These are phyloP conservation scores for Kurtzmaniella natalensis DNA, from an alignment of 1,139 yeast species.

Conservation along the genomic window DNA sequence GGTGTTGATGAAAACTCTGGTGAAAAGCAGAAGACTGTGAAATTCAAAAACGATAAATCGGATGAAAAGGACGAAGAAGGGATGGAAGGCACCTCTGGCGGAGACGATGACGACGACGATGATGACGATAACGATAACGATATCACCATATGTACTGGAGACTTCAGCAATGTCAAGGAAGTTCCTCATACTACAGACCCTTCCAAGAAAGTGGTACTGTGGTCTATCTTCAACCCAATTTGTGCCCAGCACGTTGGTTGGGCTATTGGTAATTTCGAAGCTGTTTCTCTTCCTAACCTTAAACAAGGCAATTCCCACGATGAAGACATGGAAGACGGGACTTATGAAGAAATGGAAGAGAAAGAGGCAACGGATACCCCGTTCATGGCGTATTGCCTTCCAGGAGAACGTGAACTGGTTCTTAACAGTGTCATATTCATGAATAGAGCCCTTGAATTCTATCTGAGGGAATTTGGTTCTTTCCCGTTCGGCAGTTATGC, in stretches of 20 bases:
- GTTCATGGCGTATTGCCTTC: conserved; percentile 53
- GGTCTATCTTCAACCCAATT: conserved; percentile 81
- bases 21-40: too few species aligned
- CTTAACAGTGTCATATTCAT: conserved; percentile 73
- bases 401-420: conserved; percentile 56
- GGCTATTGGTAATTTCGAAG: conserved; percentile 86
- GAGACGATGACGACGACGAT: conserved; percentile 37
- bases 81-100: too few species aligned
- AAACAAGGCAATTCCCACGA: conserved; percentile 29
- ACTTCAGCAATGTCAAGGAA: conserved; percentile 48
- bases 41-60: too few species aligned
- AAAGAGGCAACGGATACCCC: conserved; percentile 37
- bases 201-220: conserved; percentile 70
- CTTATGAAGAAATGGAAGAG: conserved; percentile 12
- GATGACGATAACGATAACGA: conserved; percentile 50
- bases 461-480: conserved; percentile 85
- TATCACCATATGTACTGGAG: conserved; percentile 74
- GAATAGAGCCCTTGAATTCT: conserved; percentile 75
- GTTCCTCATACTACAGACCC: conserved; percentile 53
- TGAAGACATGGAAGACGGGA: conserved; percentile 25
- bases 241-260: conserved; percentile 97
- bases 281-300: conserved; percentile 43
- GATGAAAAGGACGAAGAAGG: conserved; percentile 9
- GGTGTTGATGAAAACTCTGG: conserved; percentile 19
- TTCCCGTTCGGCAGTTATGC: conserved; percentile 86